phyloP scores from a whole-genome alignment of 1,284 basidiomycete species.

The Apiotrichum gamsii region DNA sequence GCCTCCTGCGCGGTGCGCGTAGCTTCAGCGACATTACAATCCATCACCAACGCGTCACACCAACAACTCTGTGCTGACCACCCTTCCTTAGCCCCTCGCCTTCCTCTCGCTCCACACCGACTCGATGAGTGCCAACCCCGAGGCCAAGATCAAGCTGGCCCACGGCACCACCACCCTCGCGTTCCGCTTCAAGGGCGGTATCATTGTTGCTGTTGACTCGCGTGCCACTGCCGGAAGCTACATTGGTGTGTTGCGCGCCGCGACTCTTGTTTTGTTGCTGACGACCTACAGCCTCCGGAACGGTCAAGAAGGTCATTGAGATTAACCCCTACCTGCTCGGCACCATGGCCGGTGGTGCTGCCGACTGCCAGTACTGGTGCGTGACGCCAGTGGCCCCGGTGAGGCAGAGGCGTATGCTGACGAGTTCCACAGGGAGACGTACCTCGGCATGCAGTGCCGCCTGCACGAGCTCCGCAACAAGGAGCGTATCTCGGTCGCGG shows the following conservation, averaged over 20 bases:
- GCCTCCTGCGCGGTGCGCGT: no score
- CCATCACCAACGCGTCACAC: no score
- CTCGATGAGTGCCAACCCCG: slow-evolving; percentile 77
- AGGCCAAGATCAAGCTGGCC: slow-evolving; percentile 93
- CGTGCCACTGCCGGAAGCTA: slow-evolving; percentile 96
- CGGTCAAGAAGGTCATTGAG: slow-evolving; percentile 98
- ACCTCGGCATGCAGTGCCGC: slow-evolving; percentile 95
- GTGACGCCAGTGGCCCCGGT: slow-evolving; percentile 17
- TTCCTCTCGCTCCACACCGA: slow-evolving; percentile 88
- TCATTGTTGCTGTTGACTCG: slow-evolving; percentile 97
- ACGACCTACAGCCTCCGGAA: slow-evolving; percentile 70
- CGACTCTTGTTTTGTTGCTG: background rate
- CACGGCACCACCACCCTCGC: slow-evolving; percentile 98
- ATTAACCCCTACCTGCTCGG: slow-evolving; percentile 98
- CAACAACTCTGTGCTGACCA: slow-evolving; percentile 4
- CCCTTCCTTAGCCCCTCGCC: slow-evolving; percentile 64
- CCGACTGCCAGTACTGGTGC: slow-evolving; percentile 52
- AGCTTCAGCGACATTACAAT: no score
- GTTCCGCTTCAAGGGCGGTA: slow-evolving; percentile 93
- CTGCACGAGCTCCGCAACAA: slow-evolving; percentile 95
- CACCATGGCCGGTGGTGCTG: slow-evolving; percentile 98
- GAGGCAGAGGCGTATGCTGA: no score
- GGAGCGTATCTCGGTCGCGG: slow-evolving; percentile 96
- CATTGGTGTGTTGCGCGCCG: slow-evolving; percentile 60
- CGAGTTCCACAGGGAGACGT: slow-evolving; percentile 97